Evolutionary conservation across 2,329 filamentous ascomycete species (phyloP).

Genomic region (Aspergillus aculeatus): DNA sequence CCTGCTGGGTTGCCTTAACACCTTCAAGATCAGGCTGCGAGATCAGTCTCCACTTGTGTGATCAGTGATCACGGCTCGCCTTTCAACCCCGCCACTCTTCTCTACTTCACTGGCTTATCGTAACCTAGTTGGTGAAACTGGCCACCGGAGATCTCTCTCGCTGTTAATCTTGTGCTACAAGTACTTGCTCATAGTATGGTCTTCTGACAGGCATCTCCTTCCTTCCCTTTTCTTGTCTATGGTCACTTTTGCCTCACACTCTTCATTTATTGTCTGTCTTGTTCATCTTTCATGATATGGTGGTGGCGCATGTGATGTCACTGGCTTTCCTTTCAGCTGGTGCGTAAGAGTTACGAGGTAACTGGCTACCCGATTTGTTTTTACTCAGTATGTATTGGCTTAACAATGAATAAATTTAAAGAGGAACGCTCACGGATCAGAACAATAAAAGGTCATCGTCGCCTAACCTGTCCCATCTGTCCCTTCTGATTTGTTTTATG

Average conservation of each 20-base stretch:
- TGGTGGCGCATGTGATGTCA: slow-evolving; percentile 22
- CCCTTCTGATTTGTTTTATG: slow-evolving; percentile 26
- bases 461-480: slow-evolving; percentile 19
- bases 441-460: slow-evolving; percentile 18
- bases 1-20: not conserved
- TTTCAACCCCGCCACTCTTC: slow-evolving; percentile 7
- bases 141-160: slow-evolving; percentile 2
- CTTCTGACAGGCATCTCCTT: slow-evolving; percentile 10
- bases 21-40: slow-evolving; percentile 9
- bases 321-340: slow-evolving; percentile 19
- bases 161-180: slow-evolving; percentile 13
- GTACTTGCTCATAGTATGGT: not conserved
- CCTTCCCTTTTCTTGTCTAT: not conserved
- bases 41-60: slow-evolving; percentile 8
- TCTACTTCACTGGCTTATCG: not conserved
- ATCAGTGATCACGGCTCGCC: slow-evolving; percentile 13
- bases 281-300: slow-evolving; percentile 1
- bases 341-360: slow-evolving; percentile 16
- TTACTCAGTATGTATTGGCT: no score
- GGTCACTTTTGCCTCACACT: not conserved
- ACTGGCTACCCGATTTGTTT: not conserved
- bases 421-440: not conserved
- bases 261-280: slow-evolving; percentile 2
- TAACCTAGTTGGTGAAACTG: not conserved
- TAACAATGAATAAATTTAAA: not conserved